A percentile compares a stretch with the other conserved stretches of the same genome.
Conservation (phyloP, 306 rosid genomes). For the Trifolium pratense region DNA sequence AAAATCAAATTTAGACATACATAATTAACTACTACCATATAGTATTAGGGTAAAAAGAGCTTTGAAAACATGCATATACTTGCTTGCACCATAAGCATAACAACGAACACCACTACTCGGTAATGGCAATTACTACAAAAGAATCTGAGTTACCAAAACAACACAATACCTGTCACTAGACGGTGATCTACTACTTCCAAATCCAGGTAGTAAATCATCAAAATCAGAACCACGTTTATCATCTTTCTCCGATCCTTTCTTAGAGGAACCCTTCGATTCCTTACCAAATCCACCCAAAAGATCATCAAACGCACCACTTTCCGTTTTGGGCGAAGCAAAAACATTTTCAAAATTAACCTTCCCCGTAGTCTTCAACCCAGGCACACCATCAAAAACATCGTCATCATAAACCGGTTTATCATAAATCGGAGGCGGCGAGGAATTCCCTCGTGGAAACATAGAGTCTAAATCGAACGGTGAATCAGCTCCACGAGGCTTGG, state of each 20-base stretch:
- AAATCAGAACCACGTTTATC: slow-evolving; percentile 58
- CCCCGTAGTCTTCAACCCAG: slow-evolving; percentile 74
- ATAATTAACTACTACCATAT: slow-evolving; percentile 16
- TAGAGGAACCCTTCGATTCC: slow-evolving; percentile 57
- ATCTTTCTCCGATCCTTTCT: slow-evolving; percentile 54
- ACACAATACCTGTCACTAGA: slow-evolving; percentile 79
- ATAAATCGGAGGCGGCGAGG: slow-evolving; percentile 72
- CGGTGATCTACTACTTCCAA: slow-evolving; percentile 56
- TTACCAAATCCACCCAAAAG: slow-evolving; percentile 85
- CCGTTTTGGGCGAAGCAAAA: slow-evolving; percentile 57
- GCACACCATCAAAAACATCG: slow-evolving; percentile 85
- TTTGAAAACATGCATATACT: slow-evolving; percentile 12
- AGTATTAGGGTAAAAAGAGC: slow-evolving; percentile 3
- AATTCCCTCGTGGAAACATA: slow-evolving; percentile 49
- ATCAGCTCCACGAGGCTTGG: slow-evolving; percentile 49
- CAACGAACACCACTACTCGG: slow-evolving; percentile 21
- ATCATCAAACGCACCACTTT: slow-evolving; percentile 71
- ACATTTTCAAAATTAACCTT: slow-evolving; percentile 62
- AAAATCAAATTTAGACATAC: background rate
- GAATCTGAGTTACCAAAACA: slow-evolving; percentile 21
- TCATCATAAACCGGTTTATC: slow-evolving; percentile 88
- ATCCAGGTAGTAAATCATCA: slow-evolving; percentile 86
- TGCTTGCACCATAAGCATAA: slow-evolving; percentile 29
- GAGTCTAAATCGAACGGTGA: slow-evolving; percentile 68
- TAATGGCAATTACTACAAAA: slow-evolving; percentile 38